Conservation (phyloP, 495 filamentous ascomycete genomes). For the Pyrenula massariospora region DNA sequence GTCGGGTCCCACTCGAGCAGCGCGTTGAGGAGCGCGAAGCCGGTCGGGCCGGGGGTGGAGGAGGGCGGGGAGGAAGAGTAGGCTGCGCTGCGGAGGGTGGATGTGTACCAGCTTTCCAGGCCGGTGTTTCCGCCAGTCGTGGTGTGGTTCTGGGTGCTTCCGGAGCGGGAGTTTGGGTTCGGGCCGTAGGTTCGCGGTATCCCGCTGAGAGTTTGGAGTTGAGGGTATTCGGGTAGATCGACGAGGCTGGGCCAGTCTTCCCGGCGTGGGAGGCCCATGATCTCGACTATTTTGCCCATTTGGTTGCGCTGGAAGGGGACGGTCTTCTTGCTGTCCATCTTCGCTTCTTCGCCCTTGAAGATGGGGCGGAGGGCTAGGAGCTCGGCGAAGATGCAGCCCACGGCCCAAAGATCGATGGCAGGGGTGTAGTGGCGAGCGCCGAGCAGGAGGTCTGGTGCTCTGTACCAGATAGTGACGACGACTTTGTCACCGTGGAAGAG, state of each 20-base stretch:
- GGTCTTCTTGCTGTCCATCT: constrained; percentile 95
- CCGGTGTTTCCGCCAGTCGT: constrained; percentile 29
- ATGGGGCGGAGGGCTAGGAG: constrained; percentile 83
- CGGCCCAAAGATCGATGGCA: constrained; percentile 93
- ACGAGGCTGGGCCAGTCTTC: constrained; percentile 77
- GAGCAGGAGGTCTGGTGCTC: constrained; percentile 85
- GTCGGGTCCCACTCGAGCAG: constrained; percentile 90
- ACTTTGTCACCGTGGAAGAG: constrained; percentile 95
- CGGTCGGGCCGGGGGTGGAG: constrained; percentile 54
- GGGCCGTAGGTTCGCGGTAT: constrained; percentile 9
- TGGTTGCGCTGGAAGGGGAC: constrained; percentile 97
- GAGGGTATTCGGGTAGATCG: constrained; percentile 69
- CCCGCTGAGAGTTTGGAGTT: constrained; percentile 51
- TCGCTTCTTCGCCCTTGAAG: constrained; percentile 97
- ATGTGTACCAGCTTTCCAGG: constrained; percentile 57
- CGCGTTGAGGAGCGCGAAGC: constrained; percentile 66
- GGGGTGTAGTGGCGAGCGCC: constrained; percentile 91
- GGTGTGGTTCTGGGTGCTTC: constrained; percentile 26
- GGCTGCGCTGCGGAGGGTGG: constrained; percentile 43
- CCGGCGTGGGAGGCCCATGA: constrained; percentile 81
- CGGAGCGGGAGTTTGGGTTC: constrained; percentile 17
- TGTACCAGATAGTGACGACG: constrained; percentile 99
- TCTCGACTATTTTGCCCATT: constrained; percentile 97
- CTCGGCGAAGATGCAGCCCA: constrained; percentile 97
- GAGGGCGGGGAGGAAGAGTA: constrained; percentile 40